Evolutionary conservation across 1,284 basidiomycete genomes (phyloP).

Genomic region (Irpex rosettiformis): DNA sequence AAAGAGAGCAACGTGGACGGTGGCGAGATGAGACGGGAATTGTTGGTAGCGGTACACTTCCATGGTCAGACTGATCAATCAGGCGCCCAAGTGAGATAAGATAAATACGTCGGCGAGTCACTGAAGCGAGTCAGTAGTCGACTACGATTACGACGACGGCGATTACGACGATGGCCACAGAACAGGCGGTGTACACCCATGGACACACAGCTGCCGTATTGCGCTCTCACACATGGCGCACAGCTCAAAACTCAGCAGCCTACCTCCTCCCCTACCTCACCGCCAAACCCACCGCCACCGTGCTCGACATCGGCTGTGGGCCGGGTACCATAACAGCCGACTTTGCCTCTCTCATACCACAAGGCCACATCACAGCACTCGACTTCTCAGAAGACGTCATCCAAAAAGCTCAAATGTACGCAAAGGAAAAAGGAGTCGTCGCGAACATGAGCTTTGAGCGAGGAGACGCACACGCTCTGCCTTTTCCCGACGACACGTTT

Average conservation of each 20-base stretch:
- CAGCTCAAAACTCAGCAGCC: constrained; percentile 38
- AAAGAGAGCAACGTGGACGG: constrained; percentile 68
- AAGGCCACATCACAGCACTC: constrained; percentile 39
- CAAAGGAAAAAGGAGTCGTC: constrained; percentile 20
- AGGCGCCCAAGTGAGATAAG: not conserved
- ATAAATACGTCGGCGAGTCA: too few relatives aligned
- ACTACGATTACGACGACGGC: too few relatives aligned
- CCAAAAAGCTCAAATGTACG: constrained; percentile 29
- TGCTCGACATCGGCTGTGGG: constrained; percentile 46
- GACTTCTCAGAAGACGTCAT: constrained; percentile 31
- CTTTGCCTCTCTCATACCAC: constrained; percentile 38
- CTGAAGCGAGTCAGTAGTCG: too few relatives aligned
- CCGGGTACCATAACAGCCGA: constrained; percentile 43
- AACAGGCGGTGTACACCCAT: constrained; percentile 23
- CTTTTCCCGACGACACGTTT: constrained; percentile 34
- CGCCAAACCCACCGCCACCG: constrained; percentile 32
- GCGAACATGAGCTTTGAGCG: constrained; percentile 31
- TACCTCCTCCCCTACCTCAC: constrained; percentile 36
- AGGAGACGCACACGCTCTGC: constrained; percentile 32
- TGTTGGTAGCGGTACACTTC: constrained; percentile 54
- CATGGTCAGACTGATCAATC: constrained; percentile 34
- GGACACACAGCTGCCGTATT: constrained; percentile 39
- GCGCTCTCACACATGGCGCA: constrained; percentile 38
- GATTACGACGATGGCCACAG: not conserved
- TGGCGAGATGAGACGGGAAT: constrained; percentile 39